These are phyloP conservation scores for Mortierella sp. DNA, from an alignment of 371 early-diverging fungal genomes.

Conservation along the genomic window DNA sequence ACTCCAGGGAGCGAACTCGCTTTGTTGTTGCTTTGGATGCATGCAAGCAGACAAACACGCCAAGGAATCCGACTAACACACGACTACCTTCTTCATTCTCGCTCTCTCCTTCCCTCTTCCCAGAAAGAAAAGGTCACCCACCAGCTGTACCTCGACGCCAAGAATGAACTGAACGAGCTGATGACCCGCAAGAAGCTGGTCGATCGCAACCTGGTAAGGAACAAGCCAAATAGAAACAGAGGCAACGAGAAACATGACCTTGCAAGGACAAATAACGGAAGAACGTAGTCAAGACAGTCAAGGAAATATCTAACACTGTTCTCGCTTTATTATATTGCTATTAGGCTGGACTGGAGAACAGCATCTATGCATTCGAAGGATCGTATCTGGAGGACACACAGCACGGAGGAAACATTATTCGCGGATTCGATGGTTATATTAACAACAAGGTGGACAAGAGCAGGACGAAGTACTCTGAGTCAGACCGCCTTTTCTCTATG, in stretches of 20 bases:
- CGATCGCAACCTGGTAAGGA: constrained; percentile 70
- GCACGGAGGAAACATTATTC: constrained; percentile 83
- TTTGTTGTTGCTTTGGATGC: neutral
- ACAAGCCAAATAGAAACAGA: neutral
- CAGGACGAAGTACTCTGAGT: constrained; percentile 70
- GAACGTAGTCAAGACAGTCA: neutral
- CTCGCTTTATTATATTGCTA: constrained; percentile 14
- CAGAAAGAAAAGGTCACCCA: constrained; percentile 61
- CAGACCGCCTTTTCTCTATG: constrained; percentile 74
- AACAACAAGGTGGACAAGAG: constrained; percentile 67
- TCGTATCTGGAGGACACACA: constrained; percentile 88
- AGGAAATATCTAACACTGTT: neutral
- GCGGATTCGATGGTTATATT: constrained; percentile 86
- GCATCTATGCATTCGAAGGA: constrained; percentile 85
- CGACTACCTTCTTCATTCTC: neutral
- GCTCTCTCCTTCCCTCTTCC: neutral
- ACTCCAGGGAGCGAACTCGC: no score
- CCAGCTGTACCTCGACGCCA: constrained; percentile 73
- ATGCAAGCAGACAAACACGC: neutral
- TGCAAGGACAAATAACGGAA: neutral
- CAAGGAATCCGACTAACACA: neutral
- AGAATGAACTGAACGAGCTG: constrained; percentile 68
- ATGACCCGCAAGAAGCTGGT: constrained; percentile 72
- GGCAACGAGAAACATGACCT: no score
- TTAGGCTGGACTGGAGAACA: constrained; percentile 73